Conservation (phyloP, 139 green algal species). For the Edaphochlamys debaryana region DNA sequence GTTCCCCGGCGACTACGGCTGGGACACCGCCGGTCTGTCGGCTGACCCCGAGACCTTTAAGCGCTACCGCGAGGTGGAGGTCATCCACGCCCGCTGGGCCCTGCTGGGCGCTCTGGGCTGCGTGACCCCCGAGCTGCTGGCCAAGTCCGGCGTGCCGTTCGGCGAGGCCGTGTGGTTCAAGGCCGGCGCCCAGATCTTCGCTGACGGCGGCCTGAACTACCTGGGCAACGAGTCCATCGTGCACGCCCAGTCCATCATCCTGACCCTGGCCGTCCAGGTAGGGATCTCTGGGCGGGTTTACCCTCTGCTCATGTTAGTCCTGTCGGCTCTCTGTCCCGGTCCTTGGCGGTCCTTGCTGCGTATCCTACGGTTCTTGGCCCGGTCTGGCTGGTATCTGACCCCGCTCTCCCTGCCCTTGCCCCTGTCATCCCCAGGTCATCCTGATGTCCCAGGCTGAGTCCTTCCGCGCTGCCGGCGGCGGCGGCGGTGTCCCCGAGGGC, state of each 20-base stretch:
- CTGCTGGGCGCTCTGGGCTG: slow-evolving; percentile 92
- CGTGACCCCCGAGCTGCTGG: slow-evolving; percentile 69
- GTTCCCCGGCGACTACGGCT: no score
- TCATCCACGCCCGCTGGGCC: slow-evolving; percentile 94
- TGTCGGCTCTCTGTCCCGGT: no score
- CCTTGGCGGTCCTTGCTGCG: no score
- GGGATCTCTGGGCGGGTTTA: no score
- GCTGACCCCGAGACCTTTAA: no score
- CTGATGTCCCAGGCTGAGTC: slow-evolving; percentile 80
- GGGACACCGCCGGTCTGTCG: no score
- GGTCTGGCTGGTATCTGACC: no score
- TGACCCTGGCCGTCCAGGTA: slow-evolving; percentile 86
- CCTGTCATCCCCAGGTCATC: slow-evolving; percentile 64
- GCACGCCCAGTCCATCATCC: slow-evolving; percentile 91
- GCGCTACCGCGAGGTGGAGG: slow-evolving; percentile 85
- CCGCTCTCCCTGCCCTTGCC: not conserved
- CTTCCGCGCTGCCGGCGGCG: slow-evolving; percentile 79
- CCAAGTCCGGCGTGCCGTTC: slow-evolving; percentile 64
- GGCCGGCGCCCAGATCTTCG: slow-evolving; percentile 87
- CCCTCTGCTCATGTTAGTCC: no score
- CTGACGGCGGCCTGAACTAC: slow-evolving; percentile 83
- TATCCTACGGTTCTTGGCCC: no score
- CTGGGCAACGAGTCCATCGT: slow-evolving; percentile 78
- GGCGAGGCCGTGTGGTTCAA: slow-evolving; percentile 90
- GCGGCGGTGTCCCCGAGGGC: slow-evolving; percentile 66